Evolutionary conservation across 371 early-diverging fungal species (phyloP), one percentile per base, ranked within the genome.

Genomic region (Nematocida major): DNA sequence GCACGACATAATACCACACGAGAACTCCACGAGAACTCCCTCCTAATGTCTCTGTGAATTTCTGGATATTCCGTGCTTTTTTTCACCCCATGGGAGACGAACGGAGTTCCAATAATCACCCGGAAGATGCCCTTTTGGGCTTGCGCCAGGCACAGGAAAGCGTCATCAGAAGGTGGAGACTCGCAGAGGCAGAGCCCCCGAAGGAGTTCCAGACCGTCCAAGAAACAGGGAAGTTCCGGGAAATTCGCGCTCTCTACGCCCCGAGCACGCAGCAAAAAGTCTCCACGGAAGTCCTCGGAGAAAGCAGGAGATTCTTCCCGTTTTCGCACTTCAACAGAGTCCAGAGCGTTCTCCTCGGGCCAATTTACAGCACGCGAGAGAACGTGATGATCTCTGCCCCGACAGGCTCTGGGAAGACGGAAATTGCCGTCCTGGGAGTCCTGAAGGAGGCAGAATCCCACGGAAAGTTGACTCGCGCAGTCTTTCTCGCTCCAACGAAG

Each of bases 351-450:
- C 68, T 68, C 11, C 42, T 57, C n/a, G 42, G 30, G 3, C 30
- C 53, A 2, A 40, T 67, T 24, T 51, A 68, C 38, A 42, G 62
- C 30, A 61, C 53, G 18, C 24, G 59, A 36, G 79, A 68, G 18
- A 79, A 79, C 66, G 48, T 65, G 50, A 49, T 79, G 42, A 54
- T 79, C 34, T 54, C 67, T 61, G 65, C 79, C 32, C 79, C 79
- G 22, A 79, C 79, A 20, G 79, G 79, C 26, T 51, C 63, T 54
- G 79, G 79, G 48, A 79, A 79, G 40, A 70, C 79, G 45, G 48
- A 65, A 1, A 45, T 69, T 20, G 79, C 66, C 39, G 43, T 65
- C 5, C 30, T 79, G 34, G 54, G 54, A 3, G 70, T 79, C 54
- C 57, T 57, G 15, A 26, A 47, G 32, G 59, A 43, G 51, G 24